Evolutionary conservation across 768 basidiomycete species (phyloP).

Genomic region (Tephrocybe sp.): DNA sequence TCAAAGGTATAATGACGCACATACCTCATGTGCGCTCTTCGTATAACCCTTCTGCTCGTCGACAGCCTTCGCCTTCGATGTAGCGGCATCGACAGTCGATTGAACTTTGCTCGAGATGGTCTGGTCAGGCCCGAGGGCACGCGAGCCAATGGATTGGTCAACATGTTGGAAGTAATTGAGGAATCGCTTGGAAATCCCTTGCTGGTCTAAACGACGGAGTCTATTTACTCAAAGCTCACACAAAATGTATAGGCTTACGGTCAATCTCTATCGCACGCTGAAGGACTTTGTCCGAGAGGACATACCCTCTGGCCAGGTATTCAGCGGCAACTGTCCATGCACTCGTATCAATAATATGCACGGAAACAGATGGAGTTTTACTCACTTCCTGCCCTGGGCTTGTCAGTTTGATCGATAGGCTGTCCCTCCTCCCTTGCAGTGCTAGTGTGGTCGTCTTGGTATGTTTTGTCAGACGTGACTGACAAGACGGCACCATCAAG

Average conservation of each 20-base stretch:
- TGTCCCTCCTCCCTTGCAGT: slow-evolving; percentile 30
- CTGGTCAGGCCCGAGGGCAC: slow-evolving; percentile 75
- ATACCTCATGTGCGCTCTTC: slow-evolving; percentile 68
- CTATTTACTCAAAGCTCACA: not conserved
- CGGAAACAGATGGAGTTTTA: not conserved
- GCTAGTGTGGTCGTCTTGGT: slow-evolving; percentile 50
- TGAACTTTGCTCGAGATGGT: slow-evolving; percentile 78
- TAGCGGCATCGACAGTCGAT: slow-evolving; percentile 59
- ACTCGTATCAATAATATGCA: slow-evolving; percentile 1
- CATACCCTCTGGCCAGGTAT: slow-evolving; percentile 89
- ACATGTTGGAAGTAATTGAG: slow-evolving; percentile 72
- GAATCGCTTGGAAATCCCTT: slow-evolving; percentile 89
- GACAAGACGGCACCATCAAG: slow-evolving; percentile 71
- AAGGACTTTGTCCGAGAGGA: slow-evolving; percentile 75
- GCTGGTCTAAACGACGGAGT: slow-evolving; percentile 50
- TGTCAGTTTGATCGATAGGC: slow-evolving; percentile 79
- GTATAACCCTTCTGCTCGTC: slow-evolving; percentile 82
- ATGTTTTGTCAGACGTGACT: slow-evolving; percentile 69
- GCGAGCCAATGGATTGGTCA: slow-evolving; percentile 69
- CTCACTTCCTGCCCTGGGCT: slow-evolving; percentile 85
- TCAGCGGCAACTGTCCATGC: slow-evolving; percentile 76
- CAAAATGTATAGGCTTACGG: slow-evolving; percentile 33
- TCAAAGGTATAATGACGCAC: slow-evolving; percentile 9
- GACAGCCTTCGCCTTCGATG: slow-evolving; percentile 67
- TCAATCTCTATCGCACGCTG: slow-evolving; percentile 82